These are phyloP conservation scores for Malassezia japonica DNA, from an alignment of 1,284 basidiomycete species.

Conservation along the genomic window DNA sequence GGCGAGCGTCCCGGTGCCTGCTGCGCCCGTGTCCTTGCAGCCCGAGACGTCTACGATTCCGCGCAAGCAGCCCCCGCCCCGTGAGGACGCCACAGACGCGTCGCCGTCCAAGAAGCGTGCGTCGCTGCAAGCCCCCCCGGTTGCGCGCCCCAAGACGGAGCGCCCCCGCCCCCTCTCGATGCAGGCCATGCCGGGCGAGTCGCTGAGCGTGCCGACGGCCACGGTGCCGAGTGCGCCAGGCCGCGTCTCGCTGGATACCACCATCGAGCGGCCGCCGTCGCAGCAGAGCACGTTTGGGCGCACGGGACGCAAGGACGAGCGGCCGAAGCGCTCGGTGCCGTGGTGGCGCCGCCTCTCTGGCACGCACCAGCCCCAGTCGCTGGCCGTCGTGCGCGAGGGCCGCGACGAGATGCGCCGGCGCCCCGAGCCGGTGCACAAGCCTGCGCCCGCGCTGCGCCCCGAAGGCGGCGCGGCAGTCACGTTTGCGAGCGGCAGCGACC, in stretches of 20 bases:
- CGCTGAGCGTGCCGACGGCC: not conserved
- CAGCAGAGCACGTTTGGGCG: not conserved
- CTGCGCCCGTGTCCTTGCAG: too few relatives aligned
- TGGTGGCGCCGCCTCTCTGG: conserved; percentile 15
- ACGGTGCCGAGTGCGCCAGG: not conserved
- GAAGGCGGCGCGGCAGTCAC: not conserved
- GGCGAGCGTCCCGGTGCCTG: not conserved
- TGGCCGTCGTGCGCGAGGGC: not conserved
- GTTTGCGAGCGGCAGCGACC: not conserved
- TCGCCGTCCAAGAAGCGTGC: not conserved
- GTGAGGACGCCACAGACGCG: not conserved
- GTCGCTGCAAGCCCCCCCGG: not conserved
- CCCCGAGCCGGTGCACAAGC: not conserved
- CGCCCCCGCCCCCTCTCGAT: conserved; percentile 11
- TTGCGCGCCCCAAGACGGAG: not conserved
- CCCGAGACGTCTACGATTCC: not conserved
- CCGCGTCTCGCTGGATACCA: conserved; percentile 13
- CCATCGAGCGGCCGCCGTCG: not conserved
- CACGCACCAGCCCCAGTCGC: not conserved
- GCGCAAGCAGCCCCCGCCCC: not conserved
- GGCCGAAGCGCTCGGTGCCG: not conserved
- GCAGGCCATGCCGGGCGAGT: not conserved
- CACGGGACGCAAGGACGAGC: not conserved
- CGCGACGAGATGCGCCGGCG: not conserved
- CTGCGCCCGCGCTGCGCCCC: not conserved